These are phyloP conservation scores for Bipolaris oryzae DNA, from an alignment of 2,329 filamentous ascomycete species.

Conservation along the genomic window DNA sequence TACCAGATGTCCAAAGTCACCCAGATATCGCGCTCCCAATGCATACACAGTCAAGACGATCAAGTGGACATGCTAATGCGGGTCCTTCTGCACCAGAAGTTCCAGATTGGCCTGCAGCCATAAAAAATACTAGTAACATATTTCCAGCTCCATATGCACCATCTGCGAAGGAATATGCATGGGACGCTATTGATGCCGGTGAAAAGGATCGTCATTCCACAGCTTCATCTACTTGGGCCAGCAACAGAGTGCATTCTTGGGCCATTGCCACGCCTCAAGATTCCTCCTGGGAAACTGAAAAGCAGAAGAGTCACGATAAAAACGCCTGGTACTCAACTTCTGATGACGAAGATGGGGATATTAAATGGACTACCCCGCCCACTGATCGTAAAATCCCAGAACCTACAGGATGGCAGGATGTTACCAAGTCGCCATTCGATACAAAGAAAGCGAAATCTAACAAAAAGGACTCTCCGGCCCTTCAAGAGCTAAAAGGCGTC, in stretches of 20 bases:
- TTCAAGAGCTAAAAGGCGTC: too few species aligned
- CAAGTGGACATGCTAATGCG: not conserved
- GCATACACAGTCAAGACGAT: not conserved
- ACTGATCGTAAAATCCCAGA: too few species aligned
- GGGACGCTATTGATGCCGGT: not conserved
- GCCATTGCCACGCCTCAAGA: not conserved
- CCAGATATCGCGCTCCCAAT: not conserved
- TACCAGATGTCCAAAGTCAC: conserved; percentile 13
- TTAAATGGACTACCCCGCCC: too few species aligned
- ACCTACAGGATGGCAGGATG: too few species aligned
- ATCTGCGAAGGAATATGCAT: not conserved
- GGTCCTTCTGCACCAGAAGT: not conserved
- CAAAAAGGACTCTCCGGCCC: too few species aligned
- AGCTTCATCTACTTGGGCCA: conserved; percentile 16
- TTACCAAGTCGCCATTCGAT: too few species aligned
- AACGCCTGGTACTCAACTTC: not conserved
- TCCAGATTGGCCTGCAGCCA: conserved; percentile 12
- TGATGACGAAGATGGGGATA: not conserved
- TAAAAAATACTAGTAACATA: not conserved
- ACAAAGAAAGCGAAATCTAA: too few species aligned
- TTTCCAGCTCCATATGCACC: conserved; percentile 17
- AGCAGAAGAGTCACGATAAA: not conserved
- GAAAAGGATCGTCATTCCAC: not conserved
- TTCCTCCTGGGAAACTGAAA: not conserved
- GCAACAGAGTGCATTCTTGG: not conserved